Conservation (phyloP, 140 eudicot species). For the Cichorium intybus region DNA sequence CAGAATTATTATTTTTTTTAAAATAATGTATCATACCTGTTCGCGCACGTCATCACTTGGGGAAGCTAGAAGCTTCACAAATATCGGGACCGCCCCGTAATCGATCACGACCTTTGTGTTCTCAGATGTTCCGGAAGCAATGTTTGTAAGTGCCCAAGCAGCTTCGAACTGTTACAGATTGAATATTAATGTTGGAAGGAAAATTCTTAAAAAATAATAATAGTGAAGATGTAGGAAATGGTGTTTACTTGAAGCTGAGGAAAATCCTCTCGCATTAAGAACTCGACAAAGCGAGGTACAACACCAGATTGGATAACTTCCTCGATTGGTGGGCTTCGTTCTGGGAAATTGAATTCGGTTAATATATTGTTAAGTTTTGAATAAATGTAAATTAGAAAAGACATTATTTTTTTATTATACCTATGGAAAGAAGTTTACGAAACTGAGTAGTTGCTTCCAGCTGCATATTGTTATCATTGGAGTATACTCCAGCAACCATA, state of each 20-base stretch:
- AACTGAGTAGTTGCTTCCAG: constrained; percentile 83
- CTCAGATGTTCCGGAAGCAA: constrained; percentile 89
- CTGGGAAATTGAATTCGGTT: constrained; percentile 28
- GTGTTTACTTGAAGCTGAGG: constrained; percentile 70
- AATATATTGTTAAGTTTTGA: constrained; percentile 8
- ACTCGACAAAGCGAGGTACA: constrained; percentile 82
- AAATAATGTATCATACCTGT: constrained; percentile 43
- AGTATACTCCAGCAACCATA: constrained; percentile 76
- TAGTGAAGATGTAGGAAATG: neutral
- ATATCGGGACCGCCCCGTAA: constrained; percentile 75
- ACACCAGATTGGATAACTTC: constrained; percentile 83
- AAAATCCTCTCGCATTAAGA: constrained; percentile 66
- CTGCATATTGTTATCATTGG: constrained; percentile 58
- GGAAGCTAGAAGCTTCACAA: constrained; percentile 71
- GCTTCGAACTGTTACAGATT: constrained; percentile 68
- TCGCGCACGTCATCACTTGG: constrained; percentile 81
- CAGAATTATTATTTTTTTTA: no score
- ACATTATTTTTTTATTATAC: constrained; percentile 31
- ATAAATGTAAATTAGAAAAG: neutral
- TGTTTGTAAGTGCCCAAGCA: constrained; percentile 91
- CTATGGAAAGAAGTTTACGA: constrained; percentile 84
- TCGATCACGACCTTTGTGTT: constrained; percentile 78
- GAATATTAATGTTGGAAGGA: neutral
- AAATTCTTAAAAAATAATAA: neutral
- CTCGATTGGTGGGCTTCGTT: constrained; percentile 75